Evolutionary conservation across 352 stramenopile genomes (phyloP).

Genomic region (Phytophthora pisi): DNA sequence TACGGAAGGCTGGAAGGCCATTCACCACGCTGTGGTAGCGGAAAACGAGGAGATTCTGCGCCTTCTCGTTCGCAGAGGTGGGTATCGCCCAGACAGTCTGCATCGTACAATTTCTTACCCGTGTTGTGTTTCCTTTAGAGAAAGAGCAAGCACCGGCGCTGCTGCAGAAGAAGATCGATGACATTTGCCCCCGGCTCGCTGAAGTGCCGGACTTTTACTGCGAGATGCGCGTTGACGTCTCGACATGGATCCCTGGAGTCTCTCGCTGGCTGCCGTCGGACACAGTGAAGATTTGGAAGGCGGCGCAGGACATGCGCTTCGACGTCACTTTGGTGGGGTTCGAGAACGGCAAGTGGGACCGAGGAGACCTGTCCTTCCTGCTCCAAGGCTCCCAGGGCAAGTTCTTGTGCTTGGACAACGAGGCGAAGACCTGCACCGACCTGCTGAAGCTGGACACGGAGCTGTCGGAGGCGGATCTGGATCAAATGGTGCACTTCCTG

Average conservation of each 20-base stretch:
- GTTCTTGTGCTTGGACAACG: slow-evolving; percentile 67
- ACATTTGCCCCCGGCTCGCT: slow-evolving; percentile 48
- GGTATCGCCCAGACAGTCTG: not conserved
- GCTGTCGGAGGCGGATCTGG: slow-evolving; percentile 45
- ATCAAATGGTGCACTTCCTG: slow-evolving; percentile 66
- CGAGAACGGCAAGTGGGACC: slow-evolving; percentile 63
- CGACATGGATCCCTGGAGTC: slow-evolving; percentile 74
- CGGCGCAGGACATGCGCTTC: slow-evolving; percentile 57
- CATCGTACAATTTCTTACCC: not conserved
- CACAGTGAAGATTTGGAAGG: slow-evolving; percentile 82
- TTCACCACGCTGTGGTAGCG: slow-evolving; percentile 64
- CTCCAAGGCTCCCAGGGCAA: slow-evolving; percentile 44
- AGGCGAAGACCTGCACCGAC: slow-evolving; percentile 52
- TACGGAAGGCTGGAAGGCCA: slow-evolving; percentile 60
- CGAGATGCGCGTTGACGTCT: slow-evolving; percentile 68
- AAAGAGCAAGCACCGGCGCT: slow-evolving; percentile 64
- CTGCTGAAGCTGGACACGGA: slow-evolving; percentile 37
- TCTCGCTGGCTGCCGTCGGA: slow-evolving; percentile 75
- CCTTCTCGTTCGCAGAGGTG: slow-evolving; percentile 55
- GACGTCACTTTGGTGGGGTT: slow-evolving; percentile 75
- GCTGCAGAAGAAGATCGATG: slow-evolving; percentile 56
- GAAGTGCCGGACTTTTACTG: slow-evolving; percentile 70
- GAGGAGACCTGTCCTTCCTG: slow-evolving; percentile 69
- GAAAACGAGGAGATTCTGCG: slow-evolving; percentile 69
- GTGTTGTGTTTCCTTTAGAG: slow-evolving; percentile 34